Base-by-base conservation (phyloP, 2,329 filamentous ascomycete species). In the Paecilomyces niveus region DNA sequence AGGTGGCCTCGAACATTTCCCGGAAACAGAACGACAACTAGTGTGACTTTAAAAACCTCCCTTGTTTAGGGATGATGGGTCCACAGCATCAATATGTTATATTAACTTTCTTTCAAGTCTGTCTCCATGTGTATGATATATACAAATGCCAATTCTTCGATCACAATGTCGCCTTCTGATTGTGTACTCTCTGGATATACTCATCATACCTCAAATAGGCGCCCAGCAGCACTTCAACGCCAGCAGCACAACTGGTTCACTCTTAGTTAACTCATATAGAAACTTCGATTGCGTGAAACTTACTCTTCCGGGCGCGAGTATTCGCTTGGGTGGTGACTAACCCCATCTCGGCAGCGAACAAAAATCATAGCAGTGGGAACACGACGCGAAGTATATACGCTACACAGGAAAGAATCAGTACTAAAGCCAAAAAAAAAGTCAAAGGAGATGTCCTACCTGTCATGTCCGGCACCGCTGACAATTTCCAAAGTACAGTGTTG, bases 151-250 rank as follows among this genome's bases (percentile, higher is more conserved):
- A 26, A 26, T 26, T 26, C 24, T 26, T 26, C 24, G 24, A 26
- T 26, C 24, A 26, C 24, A 26, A 26, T 26, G 24, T 26, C 24
- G 24, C 24, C 24, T 35, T 35, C 13, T 35, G 32, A 11, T 8
- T 35, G 13, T 35, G 32, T 11, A 11, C 10, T 49, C 32, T 26
- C 13, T 21, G 51, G 13, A 57, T 53, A n/a, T 49, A 39, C 0
- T 57, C 56, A 29, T 57, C 56, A 29, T 57, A 57, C 35, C 56
- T 45, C n/a, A 57, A 53, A 50, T 57, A 57, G 39, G 56, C 56
- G 6, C 56, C 56, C 13, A 57, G 56, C 39, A 57, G 56, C 10
- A 57, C 56, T 15, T 57, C 51, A 45, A 53, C 56, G 18, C 56
- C 56, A 18, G 10, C 22, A 2, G 51, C 51, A 54, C 56, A 57